Evolutionary conservation across 176 grass and related monocot species (phyloP), one percentile per base, ranked within the genome.

Genomic region (Calamus simplicifolius): DNA sequence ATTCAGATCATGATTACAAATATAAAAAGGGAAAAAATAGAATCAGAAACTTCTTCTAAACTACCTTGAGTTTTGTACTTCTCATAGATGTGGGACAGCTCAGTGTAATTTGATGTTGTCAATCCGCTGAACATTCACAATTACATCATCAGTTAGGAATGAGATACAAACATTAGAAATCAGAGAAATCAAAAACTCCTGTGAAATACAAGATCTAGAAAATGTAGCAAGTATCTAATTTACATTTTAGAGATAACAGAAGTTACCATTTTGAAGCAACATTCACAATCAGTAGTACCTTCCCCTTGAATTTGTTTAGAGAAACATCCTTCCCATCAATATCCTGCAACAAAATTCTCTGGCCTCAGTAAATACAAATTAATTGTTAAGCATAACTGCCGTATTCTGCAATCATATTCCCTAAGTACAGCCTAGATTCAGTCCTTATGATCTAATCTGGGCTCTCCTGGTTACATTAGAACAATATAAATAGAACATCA

Each of bases 61-160:
- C 57, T 83, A 98, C 93, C 93, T 89, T 98, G 87, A 73, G 84
- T 65, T 52, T 98, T 98, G 81, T 98, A 98, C 79, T 98, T 98
- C 68, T 98, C 93, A 58, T 98, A 88, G 26, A 98, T 69, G 75
- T 98, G 93, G 57, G 93, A 98, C 30, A 98, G 63, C 31, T 98
- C 93, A 18, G 87, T 88, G 70, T 98, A 98, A 75, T 98, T 98
- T 72, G 87, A 68, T 72, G 87, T 77, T 69, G 93, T 92, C 77
- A 98, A 69, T 52, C 93, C 93, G 62, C 93, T 98, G 62, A 30
- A 28, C 68, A 63, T 59, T 43, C 35, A 43, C 35, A 79, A 10
- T 62, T 5, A 85, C 29, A 72, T 71, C n/a, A 21, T 59, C n/a
- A 26, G 58, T 30, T 38, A 70, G 50, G 49, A 18, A 62, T 56